Evolutionary conservation across 805 yeast species (phyloP), one percentile per base, ranked within the genome.

Genomic region (Danielia oregonensis): DNA sequence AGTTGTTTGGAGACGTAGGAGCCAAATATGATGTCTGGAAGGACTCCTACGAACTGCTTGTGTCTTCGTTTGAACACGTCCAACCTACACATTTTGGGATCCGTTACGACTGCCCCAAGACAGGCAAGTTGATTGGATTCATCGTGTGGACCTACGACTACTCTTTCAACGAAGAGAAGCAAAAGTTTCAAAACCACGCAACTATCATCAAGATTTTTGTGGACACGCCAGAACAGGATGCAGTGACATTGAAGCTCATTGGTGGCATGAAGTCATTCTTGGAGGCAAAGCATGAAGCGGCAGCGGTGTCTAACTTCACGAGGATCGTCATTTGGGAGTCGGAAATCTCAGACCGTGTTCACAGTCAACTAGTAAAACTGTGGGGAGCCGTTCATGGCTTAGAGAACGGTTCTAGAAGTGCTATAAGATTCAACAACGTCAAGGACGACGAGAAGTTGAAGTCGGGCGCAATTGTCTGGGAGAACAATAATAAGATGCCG

Each of bases 81-180:
- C 51, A 55, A 9, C 72, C 71, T 2, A 32, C 40, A 7, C 35
- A 42, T 7, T 65, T 60, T 43, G 73, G 72, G 4, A 31, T 67
- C 29, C 47, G 53, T 35, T 19, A 57, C 3, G 33, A 35, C 5
- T 34, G 50, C 8, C 40, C 42, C 4, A 39, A 41, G 6, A 31
- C 51, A 7, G 57, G 51, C 11, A 28, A 40, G 2, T 23, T 43
- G 17, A 34, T 45, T 13, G 72, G 68, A 0, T 57, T 54, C 29
- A 49, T 67, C 13, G 46, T 51, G 13, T 67, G 70, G 70, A 63
- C 70, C n/a, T 55, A 55, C 34, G 73, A 67, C 37, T 66, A 58
- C 52, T 37, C 36, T 24, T 37, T 13, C 27, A 25, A 32, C 22
- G 24, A 32, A 8, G 54, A 54, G 17, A 44, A 44, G 19, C 26